phyloP scores from a whole-genome alignment of 345 rosid genomes.

The Tarenaya hassleriana region DNA sequence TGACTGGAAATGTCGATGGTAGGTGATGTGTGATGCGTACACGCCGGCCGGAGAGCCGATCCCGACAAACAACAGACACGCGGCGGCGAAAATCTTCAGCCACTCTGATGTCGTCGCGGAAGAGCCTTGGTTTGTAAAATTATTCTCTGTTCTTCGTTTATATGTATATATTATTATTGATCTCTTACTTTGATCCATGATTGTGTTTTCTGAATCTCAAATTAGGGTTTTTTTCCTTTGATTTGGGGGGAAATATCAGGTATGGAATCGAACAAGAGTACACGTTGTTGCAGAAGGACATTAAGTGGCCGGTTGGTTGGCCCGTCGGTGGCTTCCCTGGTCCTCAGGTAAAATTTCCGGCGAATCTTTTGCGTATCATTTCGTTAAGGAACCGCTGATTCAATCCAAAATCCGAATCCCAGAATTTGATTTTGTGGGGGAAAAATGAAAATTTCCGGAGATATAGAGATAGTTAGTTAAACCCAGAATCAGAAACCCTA shows the following conservation, averaged over 20 bases:
- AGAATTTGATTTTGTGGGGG: background rate
- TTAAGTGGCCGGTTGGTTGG: conserved; percentile 70
- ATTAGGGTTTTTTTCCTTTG: background rate
- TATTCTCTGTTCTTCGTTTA: background rate
- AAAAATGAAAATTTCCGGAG: background rate
- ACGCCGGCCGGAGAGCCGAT: conserved; percentile 65
- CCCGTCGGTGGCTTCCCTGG: conserved; percentile 76
- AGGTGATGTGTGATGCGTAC: conserved; percentile 78
- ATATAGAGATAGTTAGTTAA: too few relatives aligned
- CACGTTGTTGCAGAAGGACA: conserved; percentile 58
- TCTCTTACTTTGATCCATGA: background rate
- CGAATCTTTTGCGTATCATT: background rate
- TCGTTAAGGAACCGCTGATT: background rate
- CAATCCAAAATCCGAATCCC: background rate
- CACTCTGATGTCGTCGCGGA: conserved; percentile 48
- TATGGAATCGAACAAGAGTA: conserved; percentile 81
- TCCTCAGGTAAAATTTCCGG: conserved; percentile 46
- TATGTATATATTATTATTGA: background rate
- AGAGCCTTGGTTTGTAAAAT: conserved; percentile 53
- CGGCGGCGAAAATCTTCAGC: conserved; percentile 58
- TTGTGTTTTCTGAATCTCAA: background rate
- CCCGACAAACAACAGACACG: conserved; percentile 55
- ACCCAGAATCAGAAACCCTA: too few relatives aligned
- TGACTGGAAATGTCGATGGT: too few relatives aligned
- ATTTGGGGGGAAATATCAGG: conserved; percentile 30